Percentiles rank a stretch among this genome's conserved stretches.
These are phyloP conservation scores for Epichloe sibirici DNA, from an alignment of 2,329 filamentous ascomycete genomes.

Conservation along the genomic window DNA sequence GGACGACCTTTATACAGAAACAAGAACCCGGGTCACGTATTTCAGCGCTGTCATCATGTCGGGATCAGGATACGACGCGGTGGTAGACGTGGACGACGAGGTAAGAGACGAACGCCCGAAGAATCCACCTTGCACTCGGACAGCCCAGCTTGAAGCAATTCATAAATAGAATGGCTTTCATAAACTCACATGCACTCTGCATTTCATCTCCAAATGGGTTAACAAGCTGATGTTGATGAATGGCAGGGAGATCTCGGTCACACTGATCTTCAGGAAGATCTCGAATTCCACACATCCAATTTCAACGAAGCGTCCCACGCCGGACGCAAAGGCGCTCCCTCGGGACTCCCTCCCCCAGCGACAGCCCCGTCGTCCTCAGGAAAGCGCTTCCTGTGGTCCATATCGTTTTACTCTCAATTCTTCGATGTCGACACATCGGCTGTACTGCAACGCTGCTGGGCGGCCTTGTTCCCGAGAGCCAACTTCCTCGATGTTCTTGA, in stretches of 20 bases:
- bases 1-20: background rate
- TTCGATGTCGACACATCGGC: conserved; percentile 95
- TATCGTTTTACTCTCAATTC: conserved; percentile 93
- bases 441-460: conserved; percentile 74
- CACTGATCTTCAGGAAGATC: conserved; percentile 95
- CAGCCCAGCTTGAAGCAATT: background rate
- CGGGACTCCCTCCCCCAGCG: conserved; percentile 44
- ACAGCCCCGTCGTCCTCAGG: conserved; percentile 38
- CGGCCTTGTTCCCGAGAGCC: conserved; percentile 77
- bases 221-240: background rate
- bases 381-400: conserved; percentile 85
- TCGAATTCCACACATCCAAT: conserved; percentile 94
- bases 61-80: conserved; percentile 87
- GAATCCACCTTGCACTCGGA: background rate
- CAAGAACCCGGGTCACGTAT: conserved; percentile 10
- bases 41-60: conserved; percentile 44
- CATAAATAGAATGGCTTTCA: background rate
- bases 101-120: conserved; percentile 30
- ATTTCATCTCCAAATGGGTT: background rate
- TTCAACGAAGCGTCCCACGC: conserved; percentile 51
- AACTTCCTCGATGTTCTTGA: conserved; percentile 97
- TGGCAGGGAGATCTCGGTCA: conserved; percentile 89
- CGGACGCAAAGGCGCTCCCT: conserved; percentile 34
- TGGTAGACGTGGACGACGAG: conserved; percentile 95
- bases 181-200: background rate